phyloP scores from a whole-genome alignment of 1,139 yeast genomes.

The Saccharomycopsis phalli region DNA sequence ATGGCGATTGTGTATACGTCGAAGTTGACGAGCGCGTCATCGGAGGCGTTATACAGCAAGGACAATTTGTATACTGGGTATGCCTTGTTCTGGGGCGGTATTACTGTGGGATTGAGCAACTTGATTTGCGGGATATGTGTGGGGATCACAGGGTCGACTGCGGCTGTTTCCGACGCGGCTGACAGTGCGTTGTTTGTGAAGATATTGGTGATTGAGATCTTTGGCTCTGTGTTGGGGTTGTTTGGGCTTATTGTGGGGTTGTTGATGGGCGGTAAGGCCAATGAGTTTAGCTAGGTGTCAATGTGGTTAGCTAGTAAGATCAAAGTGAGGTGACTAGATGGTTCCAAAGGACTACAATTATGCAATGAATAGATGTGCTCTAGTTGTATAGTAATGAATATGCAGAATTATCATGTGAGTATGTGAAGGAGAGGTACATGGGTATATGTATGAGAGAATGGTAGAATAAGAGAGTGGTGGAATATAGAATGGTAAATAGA shows the following conservation, averaged over 20 bases:
- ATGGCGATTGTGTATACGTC: conserved; percentile 97
- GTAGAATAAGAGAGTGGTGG: too few relatives aligned
- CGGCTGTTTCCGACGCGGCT: conserved; percentile 97
- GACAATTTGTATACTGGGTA: conserved; percentile 89
- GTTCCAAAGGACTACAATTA: too few relatives aligned
- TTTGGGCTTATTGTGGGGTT: conserved; percentile 93
- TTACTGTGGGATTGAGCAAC: conserved; percentile 90
- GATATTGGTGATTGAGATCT: conserved; percentile 92
- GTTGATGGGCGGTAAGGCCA: conserved; percentile 93
- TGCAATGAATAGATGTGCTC: too few relatives aligned
- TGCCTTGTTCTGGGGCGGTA: conserved; percentile 96
- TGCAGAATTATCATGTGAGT: too few relatives aligned
- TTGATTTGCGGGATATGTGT: conserved; percentile 96
- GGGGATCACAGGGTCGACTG: conserved; percentile 96
- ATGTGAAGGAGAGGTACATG: too few relatives aligned
- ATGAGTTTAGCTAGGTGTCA: conserved; percentile 47
- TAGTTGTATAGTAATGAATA: too few relatives aligned
- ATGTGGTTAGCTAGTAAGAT: too few relatives aligned
- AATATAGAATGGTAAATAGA: too few relatives aligned
- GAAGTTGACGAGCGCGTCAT: conserved; percentile 68
- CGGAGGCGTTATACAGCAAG: conserved; percentile 54
- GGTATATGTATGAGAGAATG: too few relatives aligned
- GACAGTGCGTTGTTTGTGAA: conserved; percentile 92
- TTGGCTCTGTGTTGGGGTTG: conserved; percentile 91
- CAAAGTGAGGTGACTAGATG: too few relatives aligned